Conservation (phyloP, 2,329 filamentous ascomycete species). For the Colletotrichum sp. region DNA sequence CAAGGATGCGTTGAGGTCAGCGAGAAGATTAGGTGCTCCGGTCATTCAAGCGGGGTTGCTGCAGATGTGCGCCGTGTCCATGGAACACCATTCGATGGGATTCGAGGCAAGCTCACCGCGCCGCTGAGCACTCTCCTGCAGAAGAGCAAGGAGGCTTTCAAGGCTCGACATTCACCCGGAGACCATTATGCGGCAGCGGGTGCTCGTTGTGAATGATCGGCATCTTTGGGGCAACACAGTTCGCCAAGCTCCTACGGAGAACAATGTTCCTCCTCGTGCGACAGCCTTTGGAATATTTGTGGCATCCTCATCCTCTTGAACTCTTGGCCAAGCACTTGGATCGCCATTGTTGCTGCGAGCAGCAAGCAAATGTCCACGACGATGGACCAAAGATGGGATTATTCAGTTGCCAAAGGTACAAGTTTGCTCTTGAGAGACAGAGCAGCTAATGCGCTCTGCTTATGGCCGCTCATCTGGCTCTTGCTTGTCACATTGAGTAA, state of each 20-base stretch:
- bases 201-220: neutral
- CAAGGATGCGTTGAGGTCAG: neutral
- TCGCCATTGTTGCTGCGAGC: neutral
- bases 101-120: neutral
- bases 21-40: neutral
- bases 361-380: neutral
- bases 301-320: neutral
- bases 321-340: neutral
- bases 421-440: neutral
- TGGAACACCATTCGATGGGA: neutral
- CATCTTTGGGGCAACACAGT: neutral
- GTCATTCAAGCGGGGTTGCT: neutral
- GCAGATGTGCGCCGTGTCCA: neutral
- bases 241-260: neutral
- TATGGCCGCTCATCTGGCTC: neutral
- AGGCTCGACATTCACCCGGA: neutral
- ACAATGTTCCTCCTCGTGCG: neutral
- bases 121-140: neutral
- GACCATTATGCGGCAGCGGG: neutral
- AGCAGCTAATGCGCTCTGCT: neutral
- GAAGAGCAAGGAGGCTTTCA: neutral
- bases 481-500: neutral
- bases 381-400: neutral
- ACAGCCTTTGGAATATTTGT: neutral
- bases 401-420: neutral